phyloP scores from a whole-genome alignment of 148 eudicot species.

The Vaccinium macrocarpon region DNA sequence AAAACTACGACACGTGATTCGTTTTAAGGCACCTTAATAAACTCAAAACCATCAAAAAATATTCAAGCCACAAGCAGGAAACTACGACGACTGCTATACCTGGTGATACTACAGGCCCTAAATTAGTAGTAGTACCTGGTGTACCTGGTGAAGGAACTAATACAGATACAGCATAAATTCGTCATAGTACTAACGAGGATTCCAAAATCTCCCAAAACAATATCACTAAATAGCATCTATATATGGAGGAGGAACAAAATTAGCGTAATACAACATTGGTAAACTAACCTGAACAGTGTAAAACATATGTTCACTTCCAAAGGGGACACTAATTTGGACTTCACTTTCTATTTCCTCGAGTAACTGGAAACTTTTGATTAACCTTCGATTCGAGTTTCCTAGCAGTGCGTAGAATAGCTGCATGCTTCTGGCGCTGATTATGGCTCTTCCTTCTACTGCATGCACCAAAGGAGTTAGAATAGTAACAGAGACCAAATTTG shows the following conservation, averaged over 20 bases:
- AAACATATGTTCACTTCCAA: neutral
- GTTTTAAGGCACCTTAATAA: neutral
- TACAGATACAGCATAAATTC: neutral
- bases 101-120: neutral
- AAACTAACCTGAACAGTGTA: neutral
- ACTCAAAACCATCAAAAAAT: neutral
- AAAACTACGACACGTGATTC: neutral
- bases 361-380: slow-evolving; percentile 34
- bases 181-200: neutral
- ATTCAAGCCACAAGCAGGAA: neutral
- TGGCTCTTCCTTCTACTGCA: slow-evolving; percentile 75
- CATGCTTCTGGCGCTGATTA: slow-evolving; percentile 59
- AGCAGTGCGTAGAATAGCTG: slow-evolving; percentile 54
- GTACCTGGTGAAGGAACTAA: neutral
- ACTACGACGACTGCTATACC: neutral
- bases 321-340: slow-evolving; percentile 8
- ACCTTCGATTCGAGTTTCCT: slow-evolving; percentile 49
- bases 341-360: slow-evolving; percentile 35
- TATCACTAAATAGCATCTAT: neutral
- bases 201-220: slow-evolving; percentile 3
- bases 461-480: slow-evolving; percentile 10
- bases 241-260: neutral
- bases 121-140: neutral
- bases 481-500: neutral
- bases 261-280: neutral